Conservation (phyloP, 1,284 basidiomycete genomes). For the Exobasidium cylindrosporum region DNA sequence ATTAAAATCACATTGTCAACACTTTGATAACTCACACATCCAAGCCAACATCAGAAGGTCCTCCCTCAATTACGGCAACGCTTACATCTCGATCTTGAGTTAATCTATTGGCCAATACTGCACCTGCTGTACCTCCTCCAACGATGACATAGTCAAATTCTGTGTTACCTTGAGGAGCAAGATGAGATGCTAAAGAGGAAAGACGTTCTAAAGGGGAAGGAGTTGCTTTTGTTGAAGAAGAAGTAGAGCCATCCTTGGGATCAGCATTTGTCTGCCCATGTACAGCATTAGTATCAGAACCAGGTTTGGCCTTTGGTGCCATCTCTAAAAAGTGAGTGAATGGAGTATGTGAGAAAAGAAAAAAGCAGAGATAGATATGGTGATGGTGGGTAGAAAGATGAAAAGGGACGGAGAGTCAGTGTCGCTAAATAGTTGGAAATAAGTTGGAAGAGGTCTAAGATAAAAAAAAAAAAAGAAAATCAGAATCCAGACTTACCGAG, state of each 20-base stretch:
- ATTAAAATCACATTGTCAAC: background rate
- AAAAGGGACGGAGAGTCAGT: background rate
- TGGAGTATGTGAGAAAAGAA: no score
- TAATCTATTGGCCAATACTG: slow-evolving; percentile 54
- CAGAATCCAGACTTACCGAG: background rate
- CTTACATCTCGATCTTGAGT: slow-evolving; percentile 51
- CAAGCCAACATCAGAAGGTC: slow-evolving; percentile 49
- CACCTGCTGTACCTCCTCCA: slow-evolving; percentile 54
- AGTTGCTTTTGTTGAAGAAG: background rate
- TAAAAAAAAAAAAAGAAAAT: background rate
- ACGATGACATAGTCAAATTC: slow-evolving; percentile 56
- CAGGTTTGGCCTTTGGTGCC: background rate
- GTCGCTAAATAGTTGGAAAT: no score
- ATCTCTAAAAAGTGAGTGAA: no score
- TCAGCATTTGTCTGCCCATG: slow-evolving; percentile 31
- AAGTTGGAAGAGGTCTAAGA: background rate
- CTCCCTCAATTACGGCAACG: slow-evolving; percentile 56
- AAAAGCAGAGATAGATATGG: no score
- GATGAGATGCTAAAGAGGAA: slow-evolving; percentile 45
- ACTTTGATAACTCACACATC: slow-evolving; percentile 29
- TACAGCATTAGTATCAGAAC: slow-evolving; percentile 32
- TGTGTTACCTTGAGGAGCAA: slow-evolving; percentile 36
- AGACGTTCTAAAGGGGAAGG: slow-evolving; percentile 35
- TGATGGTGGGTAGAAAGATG: background rate
- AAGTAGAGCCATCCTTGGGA: slow-evolving; percentile 20